Evolutionary conservation across 1,284 basidiomycete species (phyloP), one percentile per base, ranked within the genome.

Genomic region (Lignosus rhinocerotis): DNA sequence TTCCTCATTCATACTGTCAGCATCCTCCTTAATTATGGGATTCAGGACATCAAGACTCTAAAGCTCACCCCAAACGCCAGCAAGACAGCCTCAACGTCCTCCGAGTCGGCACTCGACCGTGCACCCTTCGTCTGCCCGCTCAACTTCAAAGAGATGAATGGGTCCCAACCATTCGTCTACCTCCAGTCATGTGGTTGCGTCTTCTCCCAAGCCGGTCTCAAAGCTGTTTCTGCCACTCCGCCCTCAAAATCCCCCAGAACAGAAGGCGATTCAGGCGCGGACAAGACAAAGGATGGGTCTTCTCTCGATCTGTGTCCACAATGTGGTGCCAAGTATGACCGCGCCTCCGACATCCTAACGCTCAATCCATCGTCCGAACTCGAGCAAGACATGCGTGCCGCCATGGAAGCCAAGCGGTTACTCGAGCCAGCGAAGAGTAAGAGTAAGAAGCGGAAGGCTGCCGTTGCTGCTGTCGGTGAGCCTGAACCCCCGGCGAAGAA

Each of bases 121-220:
- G 81, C 89, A 0, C 82, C 83, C 42, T 97, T 94, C 67, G 85
- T 94, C 55, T 98, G 95, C 76, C 93, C 95, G 1, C 80, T 97
- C 49, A 93, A 88, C 2, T 76, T 94, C 64, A 93, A 93, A 71
- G 95, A 96, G 75, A 96, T 97, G 93, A 93, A 92, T 61, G 94
- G 94, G n/a, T 72, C 76, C 0, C 83, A 91, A 53, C 92, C 93
- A 0, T 97, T 97, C 72, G 85, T 94, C 56, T 96, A 94, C 70
- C 75, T 96, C 62, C 78, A 80, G n/a, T 76, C 87, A 0, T 97
- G 94, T 68, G 94, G 94, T n/a, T 95, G 93, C 70, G 93, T 92
- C 34, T 88, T 94, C 73, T 88, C 90, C 5, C 86, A 88, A 56
- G 86, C 85, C 0, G 91, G 87, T 4, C 77, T 94, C 43, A 86